A percentile compares a stretch with the other conserved stretches of the same genome.
Evolutionary conservation across 129 eudicot genomes (phyloP).

Genomic region (Helianthus tuberosus): DNA sequence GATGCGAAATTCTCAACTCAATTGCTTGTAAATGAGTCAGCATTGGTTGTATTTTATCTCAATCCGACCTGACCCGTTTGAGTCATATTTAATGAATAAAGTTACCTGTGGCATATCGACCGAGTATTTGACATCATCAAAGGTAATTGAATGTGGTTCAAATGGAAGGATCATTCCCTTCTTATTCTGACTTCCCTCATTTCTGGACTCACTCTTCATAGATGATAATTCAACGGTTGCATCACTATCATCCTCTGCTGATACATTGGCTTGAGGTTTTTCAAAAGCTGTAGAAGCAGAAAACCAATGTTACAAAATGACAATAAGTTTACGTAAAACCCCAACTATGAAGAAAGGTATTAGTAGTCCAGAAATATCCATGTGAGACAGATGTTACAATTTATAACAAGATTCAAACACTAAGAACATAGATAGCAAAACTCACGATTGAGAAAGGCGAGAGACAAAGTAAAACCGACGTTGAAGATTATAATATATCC

Average conservation of each 20-base stretch:
- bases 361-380: too few relatives aligned
- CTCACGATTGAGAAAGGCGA: slow-evolving; percentile 60
- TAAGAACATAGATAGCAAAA: not conserved
- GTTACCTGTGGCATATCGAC: slow-evolving; percentile 96
- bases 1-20: too few relatives aligned
- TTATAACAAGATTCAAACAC: not conserved
- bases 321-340: not conserved
- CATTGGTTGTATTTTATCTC: too few relatives aligned
- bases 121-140: slow-evolving; percentile 73
- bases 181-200: slow-evolving; percentile 27
- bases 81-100: not conserved
- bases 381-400: not conserved
- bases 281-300: slow-evolving; percentile 57
- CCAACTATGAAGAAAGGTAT: not conserved
- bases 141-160: slow-evolving; percentile 79
- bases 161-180: slow-evolving; percentile 83
- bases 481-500: slow-evolving; percentile 59
- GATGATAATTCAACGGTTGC: slow-evolving; percentile 36
- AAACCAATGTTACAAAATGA: slow-evolving; percentile 1
- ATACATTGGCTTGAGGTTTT: slow-evolving; percentile 50
- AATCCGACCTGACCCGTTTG: not conserved
- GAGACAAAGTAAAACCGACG: slow-evolving; percentile 41
- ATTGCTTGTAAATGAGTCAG: too few relatives aligned
- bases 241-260: slow-evolving; percentile 28
- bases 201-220: slow-evolving; percentile 13